Evolutionary conservation across 2,329 filamentous ascomycete species (phyloP).

Genomic region (Aspergillus neoniger): DNA sequence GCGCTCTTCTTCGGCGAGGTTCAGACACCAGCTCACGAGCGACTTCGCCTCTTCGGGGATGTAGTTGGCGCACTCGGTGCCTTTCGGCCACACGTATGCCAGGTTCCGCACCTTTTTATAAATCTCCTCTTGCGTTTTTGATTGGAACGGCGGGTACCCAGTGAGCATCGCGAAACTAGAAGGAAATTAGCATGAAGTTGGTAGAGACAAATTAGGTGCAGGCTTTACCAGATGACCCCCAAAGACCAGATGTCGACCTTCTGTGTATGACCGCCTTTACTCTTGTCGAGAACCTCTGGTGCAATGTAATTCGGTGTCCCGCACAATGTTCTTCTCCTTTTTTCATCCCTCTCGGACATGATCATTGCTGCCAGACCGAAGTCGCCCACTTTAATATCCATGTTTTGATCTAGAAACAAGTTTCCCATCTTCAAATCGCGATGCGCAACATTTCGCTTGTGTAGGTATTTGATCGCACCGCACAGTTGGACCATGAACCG

Average conservation of each 20-base stretch:
- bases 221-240: constrained; percentile 87
- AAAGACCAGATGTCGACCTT: constrained; percentile 99
- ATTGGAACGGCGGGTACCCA: constrained; percentile 95
- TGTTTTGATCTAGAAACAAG: constrained; percentile 87
- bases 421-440: constrained; percentile 98
- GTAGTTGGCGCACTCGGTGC: constrained; percentile 45
- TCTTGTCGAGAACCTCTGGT: constrained; percentile 92
- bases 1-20: constrained; percentile 50
- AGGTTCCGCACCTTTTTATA: constrained; percentile 52
- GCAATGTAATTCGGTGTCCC: constrained; percentile 98
- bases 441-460: constrained; percentile 93
- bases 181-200: constrained; percentile 19
- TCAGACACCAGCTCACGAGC: constrained; percentile 50
- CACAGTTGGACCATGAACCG: constrained; percentile 94
- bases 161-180: constrained; percentile 89
- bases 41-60: constrained; percentile 53
- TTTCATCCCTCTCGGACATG: constrained; percentile 85
- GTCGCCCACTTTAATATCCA: constrained; percentile 98
- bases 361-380: constrained; percentile 92
- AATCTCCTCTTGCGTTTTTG: constrained; percentile 58
- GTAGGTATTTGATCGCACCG: constrained; percentile 97
- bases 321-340: constrained; percentile 86
- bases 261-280: constrained; percentile 91
- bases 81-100: constrained; percentile 53
- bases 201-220: not conserved